These are phyloP conservation scores for Alternaria gaisen DNA, from an alignment of 2,329 filamentous ascomycete genomes.

Conservation along the genomic window DNA sequence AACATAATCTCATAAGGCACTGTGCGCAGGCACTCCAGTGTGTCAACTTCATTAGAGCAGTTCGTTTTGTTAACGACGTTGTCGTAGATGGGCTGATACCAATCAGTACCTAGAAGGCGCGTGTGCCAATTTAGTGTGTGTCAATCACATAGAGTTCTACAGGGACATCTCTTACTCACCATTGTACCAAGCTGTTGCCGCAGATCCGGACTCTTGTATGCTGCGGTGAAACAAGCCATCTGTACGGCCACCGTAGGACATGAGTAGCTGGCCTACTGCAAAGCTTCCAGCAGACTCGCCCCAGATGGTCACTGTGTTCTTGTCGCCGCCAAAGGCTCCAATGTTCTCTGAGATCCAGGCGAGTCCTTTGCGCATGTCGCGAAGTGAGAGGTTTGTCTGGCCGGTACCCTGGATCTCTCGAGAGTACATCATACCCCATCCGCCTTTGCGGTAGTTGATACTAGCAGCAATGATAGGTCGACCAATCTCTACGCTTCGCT, in stretches of 20 bases:
- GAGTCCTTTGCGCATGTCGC: background rate
- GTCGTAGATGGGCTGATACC: conserved; percentile 60
- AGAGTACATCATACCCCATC: background rate
- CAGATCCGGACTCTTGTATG: conserved; percentile 50
- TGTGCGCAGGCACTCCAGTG: conserved; percentile 63
- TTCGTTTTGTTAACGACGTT: conserved; percentile 58
- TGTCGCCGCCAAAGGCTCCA: conserved; percentile 61
- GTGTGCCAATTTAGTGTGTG: background rate
- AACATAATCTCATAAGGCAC: conserved; percentile 69
- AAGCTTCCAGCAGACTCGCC: conserved; percentile 66
- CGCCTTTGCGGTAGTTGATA: background rate
- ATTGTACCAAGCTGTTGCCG: conserved; percentile 52
- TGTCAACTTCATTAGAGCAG: conserved; percentile 61
- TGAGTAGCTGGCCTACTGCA: conserved; percentile 53
- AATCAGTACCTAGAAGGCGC: conserved; percentile 29
- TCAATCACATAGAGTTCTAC: background rate
- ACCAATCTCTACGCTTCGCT: background rate
- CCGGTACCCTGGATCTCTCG: background rate
- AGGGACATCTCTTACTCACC: conserved; percentile 14
- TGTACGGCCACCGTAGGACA: conserved; percentile 43
- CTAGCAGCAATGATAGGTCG: background rate
- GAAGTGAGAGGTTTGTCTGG: background rate
- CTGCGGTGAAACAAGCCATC: conserved; percentile 36
- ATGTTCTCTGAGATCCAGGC: conserved; percentile 63
- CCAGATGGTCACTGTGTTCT: conserved; percentile 61